A percentile compares a stretch with the other conserved stretches of the same genome.
Conservation (phyloP, 2,329 filamentous ascomycete genomes). For the Diplodia sapinea region DNA sequence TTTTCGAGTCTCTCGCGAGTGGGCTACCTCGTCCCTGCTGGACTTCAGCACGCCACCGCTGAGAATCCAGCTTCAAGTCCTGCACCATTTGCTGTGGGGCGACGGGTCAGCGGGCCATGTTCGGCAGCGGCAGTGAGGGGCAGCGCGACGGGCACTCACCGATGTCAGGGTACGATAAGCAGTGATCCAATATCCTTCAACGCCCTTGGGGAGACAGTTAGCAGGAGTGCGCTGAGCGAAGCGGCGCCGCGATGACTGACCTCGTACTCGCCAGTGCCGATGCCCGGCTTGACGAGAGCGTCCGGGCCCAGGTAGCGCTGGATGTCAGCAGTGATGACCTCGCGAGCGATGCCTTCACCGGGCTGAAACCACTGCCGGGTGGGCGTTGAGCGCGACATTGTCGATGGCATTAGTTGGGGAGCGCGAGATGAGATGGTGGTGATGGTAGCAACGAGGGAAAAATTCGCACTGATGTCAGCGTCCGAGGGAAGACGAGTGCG, state of each 20-base stretch:
- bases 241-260: slow-evolving; percentile 40
- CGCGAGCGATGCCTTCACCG: slow-evolving; percentile 57
- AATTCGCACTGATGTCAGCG: slow-evolving; percentile 46
- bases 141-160: slow-evolving; percentile 43
- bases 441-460: slow-evolving; percentile 36
- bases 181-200: slow-evolving; percentile 58
- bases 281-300: slow-evolving; percentile 56
- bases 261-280: slow-evolving; percentile 53
- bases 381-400: slow-evolving; percentile 37
- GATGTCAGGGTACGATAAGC: slow-evolving; percentile 58
- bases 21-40: slow-evolving; percentile 55
- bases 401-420: slow-evolving; percentile 35
- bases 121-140: background rate
- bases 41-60: slow-evolving; percentile 50
- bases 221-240: background rate
- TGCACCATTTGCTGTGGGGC: slow-evolving; percentile 54
- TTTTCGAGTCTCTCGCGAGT: slow-evolving; percentile 47
- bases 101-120: slow-evolving; percentile 10
- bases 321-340: slow-evolving; percentile 60
- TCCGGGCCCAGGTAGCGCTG: slow-evolving; percentile 59
- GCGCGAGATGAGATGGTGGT: slow-evolving; percentile 32
- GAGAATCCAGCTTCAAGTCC: slow-evolving; percentile 56
- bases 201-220: slow-evolving; percentile 44
- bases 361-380: slow-evolving; percentile 57
- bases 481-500: slow-evolving; percentile 43